These are phyloP conservation scores for Plicaturopsis crispa DNA, from an alignment of 768 basidiomycete species.

Conservation along the genomic window DNA sequence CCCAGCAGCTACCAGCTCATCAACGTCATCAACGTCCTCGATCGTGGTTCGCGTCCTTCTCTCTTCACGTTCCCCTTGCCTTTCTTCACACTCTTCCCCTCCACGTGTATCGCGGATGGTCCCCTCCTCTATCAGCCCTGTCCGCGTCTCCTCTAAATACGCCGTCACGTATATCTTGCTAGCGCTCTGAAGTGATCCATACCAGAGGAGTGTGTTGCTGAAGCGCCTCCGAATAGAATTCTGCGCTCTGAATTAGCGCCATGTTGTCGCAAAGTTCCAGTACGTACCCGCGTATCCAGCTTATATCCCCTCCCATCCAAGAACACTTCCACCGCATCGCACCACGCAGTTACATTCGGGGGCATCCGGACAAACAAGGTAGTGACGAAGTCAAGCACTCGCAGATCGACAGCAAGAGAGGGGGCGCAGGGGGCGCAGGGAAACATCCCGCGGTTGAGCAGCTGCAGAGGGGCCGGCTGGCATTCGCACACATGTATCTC, in stretches of 20 bases:
- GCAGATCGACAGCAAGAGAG: conserved; percentile 23
- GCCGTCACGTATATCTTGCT: conserved; percentile 4
- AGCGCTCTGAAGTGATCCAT: conserved; percentile 6
- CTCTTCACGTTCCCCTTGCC: too few relatives aligned
- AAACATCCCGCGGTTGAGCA: conserved; percentile 17
- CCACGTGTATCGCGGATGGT: too few relatives aligned
- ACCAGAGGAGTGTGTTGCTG: conserved; percentile 20
- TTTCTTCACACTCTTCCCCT: too few relatives aligned
- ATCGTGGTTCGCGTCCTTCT: not conserved
- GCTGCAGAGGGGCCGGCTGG: conserved; percentile 13
- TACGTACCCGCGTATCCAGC: conserved; percentile 8
- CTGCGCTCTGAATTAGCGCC: conserved; percentile 6
- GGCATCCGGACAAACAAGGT: conserved; percentile 7
- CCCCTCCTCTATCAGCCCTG: too few relatives aligned
- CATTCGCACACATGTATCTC: conserved; percentile 7
- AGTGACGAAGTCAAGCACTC: conserved; percentile 19
- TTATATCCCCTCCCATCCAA: conserved; percentile 7
- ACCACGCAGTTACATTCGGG: conserved; percentile 10
- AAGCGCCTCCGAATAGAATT: conserved; percentile 16
- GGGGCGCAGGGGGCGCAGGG: conserved; percentile 21
- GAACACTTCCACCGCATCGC: conserved; percentile 10
- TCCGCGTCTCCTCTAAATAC: too few relatives aligned
- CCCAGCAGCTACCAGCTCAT: not conserved
- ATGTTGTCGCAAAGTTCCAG: not conserved
- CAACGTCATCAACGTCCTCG: not conserved